Evolutionary conservation across 805 yeast species (phyloP).

Genomic region (Ogataea pilisensis): DNA sequence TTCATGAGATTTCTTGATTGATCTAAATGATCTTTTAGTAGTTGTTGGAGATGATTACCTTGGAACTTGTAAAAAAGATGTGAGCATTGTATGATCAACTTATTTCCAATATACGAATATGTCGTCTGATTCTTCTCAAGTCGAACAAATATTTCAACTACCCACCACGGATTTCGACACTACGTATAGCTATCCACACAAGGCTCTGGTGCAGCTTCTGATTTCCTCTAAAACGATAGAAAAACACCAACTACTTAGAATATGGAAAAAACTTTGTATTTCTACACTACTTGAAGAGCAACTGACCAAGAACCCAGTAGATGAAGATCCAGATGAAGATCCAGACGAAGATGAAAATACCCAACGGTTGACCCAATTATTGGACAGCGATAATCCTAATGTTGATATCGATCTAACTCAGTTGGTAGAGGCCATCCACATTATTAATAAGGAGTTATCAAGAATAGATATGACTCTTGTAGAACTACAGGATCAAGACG

Average conservation of each 20-base stretch:
- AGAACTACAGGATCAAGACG: slow-evolving; percentile 28
- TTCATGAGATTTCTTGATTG: too few species aligned
- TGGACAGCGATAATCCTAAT: too few species aligned
- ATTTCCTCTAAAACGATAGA: slow-evolving; percentile 11
- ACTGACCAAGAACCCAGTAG: not conserved
- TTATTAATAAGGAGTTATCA: slow-evolving; percentile 29
- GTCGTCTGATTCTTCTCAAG: too few species aligned
- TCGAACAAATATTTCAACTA: too few species aligned
- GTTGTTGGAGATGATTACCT: too few species aligned
- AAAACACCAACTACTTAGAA: slow-evolving; percentile 5
- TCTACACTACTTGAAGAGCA: not conserved
- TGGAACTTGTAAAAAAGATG: too few species aligned
- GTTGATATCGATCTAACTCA: not conserved
- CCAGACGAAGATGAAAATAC: too few species aligned
- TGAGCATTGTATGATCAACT: too few species aligned
- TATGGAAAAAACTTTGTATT: slow-evolving; percentile 6
- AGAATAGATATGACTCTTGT: slow-evolving; percentile 39
- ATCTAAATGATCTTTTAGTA: too few species aligned
- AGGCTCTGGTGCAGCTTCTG: slow-evolving; percentile 14
- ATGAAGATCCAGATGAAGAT: not conserved
- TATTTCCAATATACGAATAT: too few species aligned
- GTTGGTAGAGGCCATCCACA: slow-evolving; percentile 13
- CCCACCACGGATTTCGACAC: not conserved
- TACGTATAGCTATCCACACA: slow-evolving; percentile 13
- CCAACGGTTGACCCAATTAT: too few species aligned